Conservation (phyloP, 2,329 filamentous ascomycete genomes). For the Mycosphaerelloides madeirae region DNA sequence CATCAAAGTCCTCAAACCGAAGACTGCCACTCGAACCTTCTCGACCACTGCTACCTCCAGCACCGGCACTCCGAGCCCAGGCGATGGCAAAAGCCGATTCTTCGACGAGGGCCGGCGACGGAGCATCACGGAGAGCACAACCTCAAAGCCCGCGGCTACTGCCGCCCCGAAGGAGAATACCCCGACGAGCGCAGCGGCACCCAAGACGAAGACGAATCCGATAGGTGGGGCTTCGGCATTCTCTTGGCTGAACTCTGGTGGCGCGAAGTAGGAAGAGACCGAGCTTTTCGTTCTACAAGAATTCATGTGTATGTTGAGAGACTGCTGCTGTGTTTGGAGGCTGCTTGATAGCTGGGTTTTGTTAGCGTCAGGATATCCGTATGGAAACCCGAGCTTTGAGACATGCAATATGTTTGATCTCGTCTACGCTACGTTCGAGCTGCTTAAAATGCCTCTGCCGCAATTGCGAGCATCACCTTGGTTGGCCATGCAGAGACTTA, state of each 20-base stretch:
- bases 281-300: too few relatives aligned
- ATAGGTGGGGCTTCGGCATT: slow-evolving; percentile 91
- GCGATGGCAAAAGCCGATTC: slow-evolving; percentile 41
- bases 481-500: too few relatives aligned
- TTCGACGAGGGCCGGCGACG: slow-evolving; percentile 46
- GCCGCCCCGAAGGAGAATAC: slow-evolving; percentile 34
- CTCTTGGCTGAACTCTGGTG: slow-evolving; percentile 63
- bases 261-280: slow-evolving; percentile 2
- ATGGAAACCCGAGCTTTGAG: too few relatives aligned
- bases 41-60: slow-evolving; percentile 31
- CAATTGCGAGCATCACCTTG: too few relatives aligned
- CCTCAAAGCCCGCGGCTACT: slow-evolving; percentile 8
- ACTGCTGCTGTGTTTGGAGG: too few relatives aligned
- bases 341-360: too few relatives aligned
- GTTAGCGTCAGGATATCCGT: too few relatives aligned
- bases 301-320: too few relatives aligned
- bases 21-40: slow-evolving; percentile 53
- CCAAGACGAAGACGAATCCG: slow-evolving; percentile 60
- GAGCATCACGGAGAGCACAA: slow-evolving; percentile 14
- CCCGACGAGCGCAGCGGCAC: slow-evolving; percentile 7
- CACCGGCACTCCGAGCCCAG: slow-evolving; percentile 17
- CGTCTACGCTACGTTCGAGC: too few relatives aligned
- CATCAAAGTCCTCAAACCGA: slow-evolving; percentile 90
- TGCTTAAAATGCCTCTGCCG: too few relatives aligned
- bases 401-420: too few relatives aligned